Evolutionary conservation across 192 early-diverging fungal species (phyloP), one percentile per base, ranked within the genome.

Genomic region (Coemansia sp.): DNA sequence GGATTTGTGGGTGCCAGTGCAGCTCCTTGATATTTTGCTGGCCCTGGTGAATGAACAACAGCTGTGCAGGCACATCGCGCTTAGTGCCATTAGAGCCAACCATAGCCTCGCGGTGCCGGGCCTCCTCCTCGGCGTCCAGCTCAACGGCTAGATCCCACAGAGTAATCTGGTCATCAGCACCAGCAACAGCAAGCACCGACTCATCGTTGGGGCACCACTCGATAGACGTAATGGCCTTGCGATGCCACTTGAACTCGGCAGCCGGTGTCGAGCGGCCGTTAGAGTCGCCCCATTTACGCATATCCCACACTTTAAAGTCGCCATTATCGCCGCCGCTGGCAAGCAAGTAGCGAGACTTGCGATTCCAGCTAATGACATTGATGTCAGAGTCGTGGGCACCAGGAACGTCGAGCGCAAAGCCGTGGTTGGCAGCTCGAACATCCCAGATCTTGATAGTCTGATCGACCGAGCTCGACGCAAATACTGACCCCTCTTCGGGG

Each of bases 121-220:
- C 83, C 48, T 88, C 86, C 78, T 97, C 94, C 76, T 98, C 97
- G 7, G 90, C 86, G 74, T 99, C 97, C 37, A 89, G 85, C 77
- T 99, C 97, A 9, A 98, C 90, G n/a, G 94, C 92, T 59, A 99
- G 84, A 78, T 99, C 97, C 97, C 97, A 99, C 33, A 99, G 69
- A 33, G 97, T 95, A 50, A 96, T 70, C 84, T 99, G 97, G 71
- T 99, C 89, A 77, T 99, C 97, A 10, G 91, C 95, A 6, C 96
- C 96, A 14, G 91, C 76, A 36, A 94, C 95, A 11, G 90, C 94
- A 40, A 99, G 74, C 23, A 96, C 88, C 9, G 94, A 96, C 63
- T 92, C 90, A 70, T 99, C 97, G 2, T 84, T 88, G 5, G 94
- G 94, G 63, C 94, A 90, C 95, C 95, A 99, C 83, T 99, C 97